Percentiles rank a stretch among this genome's conserved stretches.
Evolutionary conservation across 2,329 filamentous ascomycete genomes (phyloP).

Genomic region (Ascochyta clinopodiicola): DNA sequence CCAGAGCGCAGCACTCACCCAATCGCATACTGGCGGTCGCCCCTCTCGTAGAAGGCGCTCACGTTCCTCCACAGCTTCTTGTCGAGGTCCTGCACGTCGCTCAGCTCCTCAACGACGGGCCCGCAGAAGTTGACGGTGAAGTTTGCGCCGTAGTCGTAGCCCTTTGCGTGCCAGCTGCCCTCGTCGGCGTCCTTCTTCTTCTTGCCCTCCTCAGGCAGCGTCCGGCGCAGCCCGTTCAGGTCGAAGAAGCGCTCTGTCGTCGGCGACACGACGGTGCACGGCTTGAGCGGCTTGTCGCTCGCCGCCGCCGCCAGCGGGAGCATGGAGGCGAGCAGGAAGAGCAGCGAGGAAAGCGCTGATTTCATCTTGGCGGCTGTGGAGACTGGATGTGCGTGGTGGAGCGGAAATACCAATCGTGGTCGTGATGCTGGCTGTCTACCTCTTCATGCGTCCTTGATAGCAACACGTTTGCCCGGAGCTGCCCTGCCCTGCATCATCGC

Average conservation of each 20-base stretch:
- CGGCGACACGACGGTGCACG: constrained; percentile 68
- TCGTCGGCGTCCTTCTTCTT: constrained; percentile 62
- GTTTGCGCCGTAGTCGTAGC: constrained; percentile 79
- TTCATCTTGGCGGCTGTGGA: constrained; percentile 31
- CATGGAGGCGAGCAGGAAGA: constrained; percentile 42
- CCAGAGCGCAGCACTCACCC: constrained; percentile 60
- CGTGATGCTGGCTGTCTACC: constrained; percentile 4
- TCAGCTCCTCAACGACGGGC: constrained; percentile 71
- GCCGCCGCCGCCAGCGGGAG: constrained; percentile 38
- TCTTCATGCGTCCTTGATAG: not conserved
- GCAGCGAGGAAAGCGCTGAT: constrained; percentile 32
- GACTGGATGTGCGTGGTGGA: constrained; percentile 9
- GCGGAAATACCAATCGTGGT: no score
- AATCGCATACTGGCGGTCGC: constrained; percentile 74
- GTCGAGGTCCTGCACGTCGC: constrained; percentile 69
- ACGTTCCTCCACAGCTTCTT: constrained; percentile 71
- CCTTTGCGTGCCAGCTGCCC: constrained; percentile 69
- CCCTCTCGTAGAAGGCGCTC: constrained; percentile 75
- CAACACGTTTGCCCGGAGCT: constrained; percentile 33
- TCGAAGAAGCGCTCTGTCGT: constrained; percentile 69
- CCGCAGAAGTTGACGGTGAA: constrained; percentile 86
- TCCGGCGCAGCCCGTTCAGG: constrained; percentile 63
- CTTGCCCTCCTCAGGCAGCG: constrained; percentile 52
- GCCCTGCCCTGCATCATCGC: not conserved
- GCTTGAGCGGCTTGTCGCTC: constrained; percentile 56